These are phyloP conservation scores for Arachnomyces sp. DNA, from an alignment of 2,329 filamentous ascomycete species.

Conservation along the genomic window DNA sequence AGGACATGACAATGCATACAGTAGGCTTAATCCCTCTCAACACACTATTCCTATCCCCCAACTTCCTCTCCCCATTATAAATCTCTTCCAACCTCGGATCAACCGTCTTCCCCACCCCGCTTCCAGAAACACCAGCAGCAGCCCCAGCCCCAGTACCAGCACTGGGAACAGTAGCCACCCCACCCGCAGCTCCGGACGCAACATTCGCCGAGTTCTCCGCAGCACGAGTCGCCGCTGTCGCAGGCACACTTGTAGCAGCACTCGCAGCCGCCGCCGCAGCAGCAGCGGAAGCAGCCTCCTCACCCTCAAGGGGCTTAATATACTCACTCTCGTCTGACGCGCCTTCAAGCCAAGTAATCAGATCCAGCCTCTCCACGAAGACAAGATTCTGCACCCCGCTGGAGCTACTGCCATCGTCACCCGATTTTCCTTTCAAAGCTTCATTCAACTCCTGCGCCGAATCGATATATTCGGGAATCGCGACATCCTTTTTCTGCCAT, in stretches of 20 bases:
- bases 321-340: conserved; percentile 86
- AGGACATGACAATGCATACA: conserved; percentile 45
- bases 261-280: conserved; percentile 37
- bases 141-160: conserved; percentile 28
- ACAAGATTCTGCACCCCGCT: conserved; percentile 70
- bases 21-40: conserved; percentile 82
- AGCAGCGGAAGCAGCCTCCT: conserved; percentile 36
- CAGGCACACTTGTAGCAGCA: conserved; percentile 34
- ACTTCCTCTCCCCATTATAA: conserved; percentile 82
- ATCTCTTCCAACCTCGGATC: conserved; percentile 81
- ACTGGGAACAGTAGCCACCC: conserved; percentile 21
- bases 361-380: conserved; percentile 83
- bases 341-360: conserved; percentile 89
- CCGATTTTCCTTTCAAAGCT: conserved; percentile 50
- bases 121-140: conserved; percentile 25
- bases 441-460: conserved; percentile 74
- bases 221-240: conserved; percentile 33
- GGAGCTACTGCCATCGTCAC: conserved; percentile 47
- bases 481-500: conserved; percentile 86
- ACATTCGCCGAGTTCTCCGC: conserved; percentile 42
- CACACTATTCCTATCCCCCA: conserved; percentile 86
- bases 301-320: conserved; percentile 73
- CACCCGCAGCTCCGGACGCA: conserved; percentile 42
- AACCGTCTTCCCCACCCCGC: conserved; percentile 56
- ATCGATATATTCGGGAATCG: conserved; percentile 85